Base-by-base conservation (phyloP, 1,139 yeast species). In the Candida sanyaensis region DNA sequence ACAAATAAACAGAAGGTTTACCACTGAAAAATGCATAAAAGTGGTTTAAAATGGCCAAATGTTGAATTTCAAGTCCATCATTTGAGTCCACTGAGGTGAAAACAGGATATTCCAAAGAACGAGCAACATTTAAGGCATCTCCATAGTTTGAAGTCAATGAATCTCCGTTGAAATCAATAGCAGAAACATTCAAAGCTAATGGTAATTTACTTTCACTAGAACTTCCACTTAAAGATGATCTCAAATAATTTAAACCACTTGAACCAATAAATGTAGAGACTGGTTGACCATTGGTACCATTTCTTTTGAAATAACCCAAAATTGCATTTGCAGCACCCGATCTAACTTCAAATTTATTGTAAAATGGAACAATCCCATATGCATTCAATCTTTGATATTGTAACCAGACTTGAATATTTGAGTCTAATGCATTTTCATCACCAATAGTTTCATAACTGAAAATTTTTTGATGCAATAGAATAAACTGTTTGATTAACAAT, bases 251-350 rank as follows among this genome's bases (percentile, higher is more conserved):
- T 62, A 91, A 73, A 13, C 92, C 84, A 56, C 81, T 83, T 37
- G 89, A 78, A 37, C 93, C 85, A 24, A 86, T 78, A 41, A 92
- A 65, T 32, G 87, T 84, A 13, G 80, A 64, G n/a, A 75, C 57
- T 2, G 68, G 77, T 49, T 63, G 70, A 37, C 74, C 77, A 43
- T 63, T 58, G 29, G 78, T 63, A 37, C 75, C 75, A 42, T 73
- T 71, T 43, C 58, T 65, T 44, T 67, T 59, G 55, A 84, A 69
- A 68, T 84, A 91, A 26, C 97, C 98, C 49, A 88, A 73, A 45
- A 93, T 75, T 37, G 89, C 81, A 55, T 83, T 79, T 41, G 93
- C 88, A 30, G 97, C 96, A 57, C 97, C 98, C 2, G 87, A 75
- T 64, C 97, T 81, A 42, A 89, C 81, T 63, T 91, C 91, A 51